These are phyloP conservation scores for Penicillium canescens DNA, from an alignment of 495 filamentous ascomycete genomes.

Conservation along the genomic window DNA sequence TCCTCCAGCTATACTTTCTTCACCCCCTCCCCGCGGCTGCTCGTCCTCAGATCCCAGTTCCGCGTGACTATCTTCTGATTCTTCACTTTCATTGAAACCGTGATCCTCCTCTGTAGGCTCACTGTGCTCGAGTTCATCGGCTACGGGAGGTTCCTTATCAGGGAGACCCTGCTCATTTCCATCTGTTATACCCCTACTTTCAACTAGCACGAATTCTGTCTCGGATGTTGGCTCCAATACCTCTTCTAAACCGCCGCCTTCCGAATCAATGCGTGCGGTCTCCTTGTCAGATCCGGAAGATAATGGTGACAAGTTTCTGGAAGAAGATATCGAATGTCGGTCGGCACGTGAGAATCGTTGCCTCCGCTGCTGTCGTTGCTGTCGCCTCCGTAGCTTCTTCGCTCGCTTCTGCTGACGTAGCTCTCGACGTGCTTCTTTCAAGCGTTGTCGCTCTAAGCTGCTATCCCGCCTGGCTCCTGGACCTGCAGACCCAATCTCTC, in stretches of 20 bases:
- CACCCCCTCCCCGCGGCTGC: background rate
- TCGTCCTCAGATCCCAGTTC: background rate
- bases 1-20: background rate
- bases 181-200: too few species aligned
- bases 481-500: background rate
- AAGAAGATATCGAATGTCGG: constrained; percentile 1
- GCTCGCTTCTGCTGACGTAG: constrained; percentile 7
- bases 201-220: background rate
- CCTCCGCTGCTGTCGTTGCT: constrained; percentile 4
- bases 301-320: constrained; percentile 1
- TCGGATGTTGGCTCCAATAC: background rate
- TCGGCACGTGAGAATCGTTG: background rate
- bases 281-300: constrained; percentile 3
- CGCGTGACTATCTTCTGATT: background rate
- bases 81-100: background rate
- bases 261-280: constrained; percentile 1
- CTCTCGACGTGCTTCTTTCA: constrained; percentile 2
- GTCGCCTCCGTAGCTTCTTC: constrained; percentile 4
- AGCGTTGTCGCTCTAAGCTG: constrained; percentile 1
- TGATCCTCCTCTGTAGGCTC: background rate
- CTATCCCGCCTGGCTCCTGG: background rate
- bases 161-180: too few species aligned
- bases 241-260: background rate
- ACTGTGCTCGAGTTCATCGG: too few species aligned
- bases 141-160: too few species aligned